A percentile compares a stretch with the other conserved stretches of the same genome.
phyloP scores from a whole-genome alignment of 2,329 filamentous ascomycete species.

The Colletotrichum filicis region DNA sequence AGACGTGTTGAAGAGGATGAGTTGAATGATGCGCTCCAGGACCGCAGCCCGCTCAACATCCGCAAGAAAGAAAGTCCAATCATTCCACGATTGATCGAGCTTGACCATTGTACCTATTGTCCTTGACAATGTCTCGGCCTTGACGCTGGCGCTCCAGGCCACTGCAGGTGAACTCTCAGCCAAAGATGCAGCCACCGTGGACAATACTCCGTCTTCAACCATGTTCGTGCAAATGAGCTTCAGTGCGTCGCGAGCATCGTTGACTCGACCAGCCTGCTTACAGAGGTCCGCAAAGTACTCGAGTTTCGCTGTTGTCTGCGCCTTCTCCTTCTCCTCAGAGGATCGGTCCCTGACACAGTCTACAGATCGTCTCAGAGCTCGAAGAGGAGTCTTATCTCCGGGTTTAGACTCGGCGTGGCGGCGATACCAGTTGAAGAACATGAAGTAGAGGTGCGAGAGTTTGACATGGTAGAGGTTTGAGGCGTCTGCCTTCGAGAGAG shows the following conservation, averaged over 20 bases:
- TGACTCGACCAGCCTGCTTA: slow-evolving; percentile 60
- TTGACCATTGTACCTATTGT: slow-evolving; percentile 70
- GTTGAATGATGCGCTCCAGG: slow-evolving; percentile 69
- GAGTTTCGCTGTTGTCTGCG: slow-evolving; percentile 71
- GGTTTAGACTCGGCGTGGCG: slow-evolving; percentile 49
- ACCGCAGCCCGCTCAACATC: slow-evolving; percentile 66
- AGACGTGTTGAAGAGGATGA: slow-evolving; percentile 50
- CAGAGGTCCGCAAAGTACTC: slow-evolving; percentile 74
- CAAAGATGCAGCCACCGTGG: slow-evolving; percentile 62
- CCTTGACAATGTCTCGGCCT: slow-evolving; percentile 65
- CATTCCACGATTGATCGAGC: slow-evolving; percentile 65
- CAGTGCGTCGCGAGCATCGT: slow-evolving; percentile 69
- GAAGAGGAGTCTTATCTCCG: slow-evolving; percentile 58
- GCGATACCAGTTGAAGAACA: slow-evolving; percentile 51
- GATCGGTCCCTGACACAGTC: slow-evolving; percentile 68
- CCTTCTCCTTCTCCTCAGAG: slow-evolving; percentile 65
- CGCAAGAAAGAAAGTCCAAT: slow-evolving; percentile 65
- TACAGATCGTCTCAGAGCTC: slow-evolving; percentile 71
- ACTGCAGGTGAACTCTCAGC: slow-evolving; percentile 59
- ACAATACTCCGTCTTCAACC: slow-evolving; percentile 67
- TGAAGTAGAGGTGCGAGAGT: slow-evolving; percentile 78
- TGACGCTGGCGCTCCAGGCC: slow-evolving; percentile 64
- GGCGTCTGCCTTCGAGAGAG: slow-evolving; percentile 41
- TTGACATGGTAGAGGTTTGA: slow-evolving; percentile 67
- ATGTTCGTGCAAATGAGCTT: slow-evolving; percentile 70